Base-by-base conservation (phyloP, 2,329 filamentous ascomycete genomes). In the Aspergillus uvarum region DNA sequence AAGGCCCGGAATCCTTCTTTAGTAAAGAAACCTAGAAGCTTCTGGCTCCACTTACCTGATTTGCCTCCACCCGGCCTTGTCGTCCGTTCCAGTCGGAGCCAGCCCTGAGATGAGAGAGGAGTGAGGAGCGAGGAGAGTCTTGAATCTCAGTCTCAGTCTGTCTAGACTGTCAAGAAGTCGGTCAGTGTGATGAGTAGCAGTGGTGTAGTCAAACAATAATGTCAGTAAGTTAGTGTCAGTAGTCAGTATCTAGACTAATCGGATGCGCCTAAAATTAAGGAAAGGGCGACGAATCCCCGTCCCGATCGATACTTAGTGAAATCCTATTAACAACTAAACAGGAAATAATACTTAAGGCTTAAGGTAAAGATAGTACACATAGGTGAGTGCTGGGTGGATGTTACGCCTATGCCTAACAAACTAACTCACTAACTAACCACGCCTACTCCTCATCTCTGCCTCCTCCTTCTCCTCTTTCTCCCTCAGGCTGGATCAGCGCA, bases 61-160 rank as follows among this genome's bases (percentile, higher is more conserved):
- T 57, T 57, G 55, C 49, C 55, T 57, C 55, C 55, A 57, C 49
- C 55, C 26, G 55, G 55, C 38, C 32, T 47, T 35, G 38, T 51
- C 22, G 26, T 47, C n/a, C 14, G 10, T n/a, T 51, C 21, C 21
- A 44, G 38, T 44, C 5, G 32, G 32, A 35, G 32, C 32, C 11
- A 35, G 32, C 32, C 32, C 32, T 35, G 32, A 35, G 10, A 35
- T 3, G 38, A 16, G 4, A 5, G 12, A 16, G 12, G 14, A 7
- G 14, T 7, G 38, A n/a, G 16, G 14, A 42, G 38, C 8, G 38
- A 44, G 6, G 38, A 19, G 38, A 44, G 6, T 42, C 38, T 35
- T 35, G 32, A 35, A 35, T 14, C 32, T 14, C 11, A 35, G 14
- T 12, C 4, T 35, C 32, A 35, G 32, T 35, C 32, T 5, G 32